Percentiles rank a stretch among this genome's conserved stretches.
Conservation (phyloP, 2,329 filamentous ascomycete genomes). For the Knoxdaviesia capensis region DNA sequence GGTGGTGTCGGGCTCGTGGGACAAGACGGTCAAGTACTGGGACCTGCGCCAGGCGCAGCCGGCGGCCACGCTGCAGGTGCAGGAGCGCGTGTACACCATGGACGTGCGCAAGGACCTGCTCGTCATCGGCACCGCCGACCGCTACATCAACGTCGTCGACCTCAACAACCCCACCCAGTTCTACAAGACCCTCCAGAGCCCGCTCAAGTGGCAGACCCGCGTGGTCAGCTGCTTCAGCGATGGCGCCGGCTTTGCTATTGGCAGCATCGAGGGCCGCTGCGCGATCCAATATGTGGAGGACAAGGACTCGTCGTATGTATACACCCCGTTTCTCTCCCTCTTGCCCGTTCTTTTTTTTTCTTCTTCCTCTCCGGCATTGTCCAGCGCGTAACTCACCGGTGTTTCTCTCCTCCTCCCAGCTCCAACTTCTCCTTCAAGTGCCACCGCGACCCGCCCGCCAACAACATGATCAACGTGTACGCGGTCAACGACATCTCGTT, state of each 20-base stretch:
- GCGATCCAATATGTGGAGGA: conserved; percentile 98
- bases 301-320: conserved; percentile 53
- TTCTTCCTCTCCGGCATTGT: not conserved
- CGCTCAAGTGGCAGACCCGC: conserved; percentile 93
- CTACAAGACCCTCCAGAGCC: conserved; percentile 92
- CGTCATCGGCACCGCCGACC: conserved; percentile 81
- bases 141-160: conserved; percentile 91
- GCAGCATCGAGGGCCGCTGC: conserved; percentile 90
- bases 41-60: conserved; percentile 50
- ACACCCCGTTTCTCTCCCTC: not conserved
- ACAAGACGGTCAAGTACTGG: conserved; percentile 84
- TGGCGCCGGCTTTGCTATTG: conserved; percentile 78
- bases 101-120: conserved; percentile 76
- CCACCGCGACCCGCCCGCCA: conserved; percentile 62
- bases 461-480: conserved; percentile 73
- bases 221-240: conserved; percentile 92
- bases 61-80: conserved; percentile 43
- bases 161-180: conserved; percentile 73
- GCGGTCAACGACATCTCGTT: conserved; percentile 95
- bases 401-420: conserved; percentile 15
- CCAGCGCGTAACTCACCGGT: not conserved
- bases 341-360: not conserved
- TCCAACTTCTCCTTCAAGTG: conserved; percentile 99
- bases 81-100: conserved; percentile 77
- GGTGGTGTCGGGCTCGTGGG: conserved; percentile 83